These are phyloP conservation scores for Chalara sp. DNA, from an alignment of 2,329 filamentous ascomycete species.

Conservation along the genomic window DNA sequence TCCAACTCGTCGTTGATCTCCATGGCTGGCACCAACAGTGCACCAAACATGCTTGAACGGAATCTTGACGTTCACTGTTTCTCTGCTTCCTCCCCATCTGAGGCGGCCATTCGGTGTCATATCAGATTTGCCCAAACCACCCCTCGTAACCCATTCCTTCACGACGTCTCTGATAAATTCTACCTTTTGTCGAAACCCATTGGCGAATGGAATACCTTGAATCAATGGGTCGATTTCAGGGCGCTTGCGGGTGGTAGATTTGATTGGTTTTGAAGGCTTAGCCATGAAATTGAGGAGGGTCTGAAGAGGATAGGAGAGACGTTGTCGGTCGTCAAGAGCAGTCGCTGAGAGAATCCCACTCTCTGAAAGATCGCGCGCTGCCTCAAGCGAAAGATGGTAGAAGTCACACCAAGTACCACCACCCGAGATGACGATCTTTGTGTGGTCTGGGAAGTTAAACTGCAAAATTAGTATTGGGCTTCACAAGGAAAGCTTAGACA, in stretches of 20 bases:
- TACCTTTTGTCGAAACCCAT: constrained; percentile 68
- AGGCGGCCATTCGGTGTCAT: constrained; percentile 46
- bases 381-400: constrained; percentile 67
- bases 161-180: constrained; percentile 64
- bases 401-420: constrained; percentile 73
- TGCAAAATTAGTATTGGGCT: constrained; percentile 28
- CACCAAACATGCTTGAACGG: constrained; percentile 63
- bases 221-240: constrained; percentile 55
- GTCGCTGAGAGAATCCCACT: constrained; percentile 63
- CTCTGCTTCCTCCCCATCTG: constrained; percentile 52
- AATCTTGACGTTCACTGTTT: constrained; percentile 43
- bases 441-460: constrained; percentile 87
- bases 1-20: constrained; percentile 38
- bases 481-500: neutral
- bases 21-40: constrained; percentile 56
- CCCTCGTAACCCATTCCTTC: constrained; percentile 63
- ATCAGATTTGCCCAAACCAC: constrained; percentile 61
- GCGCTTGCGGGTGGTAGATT: constrained; percentile 44
- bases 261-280: constrained; percentile 39
- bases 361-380: constrained; percentile 55
- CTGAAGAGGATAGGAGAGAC: constrained; percentile 65
- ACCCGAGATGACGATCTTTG: constrained; percentile 72
- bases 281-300: constrained; percentile 62
- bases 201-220: constrained; percentile 61
- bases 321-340: constrained; percentile 64